Base-by-base conservation (phyloP, 2,329 filamentous ascomycete species). In the Phaeosphaeria sp. region DNA sequence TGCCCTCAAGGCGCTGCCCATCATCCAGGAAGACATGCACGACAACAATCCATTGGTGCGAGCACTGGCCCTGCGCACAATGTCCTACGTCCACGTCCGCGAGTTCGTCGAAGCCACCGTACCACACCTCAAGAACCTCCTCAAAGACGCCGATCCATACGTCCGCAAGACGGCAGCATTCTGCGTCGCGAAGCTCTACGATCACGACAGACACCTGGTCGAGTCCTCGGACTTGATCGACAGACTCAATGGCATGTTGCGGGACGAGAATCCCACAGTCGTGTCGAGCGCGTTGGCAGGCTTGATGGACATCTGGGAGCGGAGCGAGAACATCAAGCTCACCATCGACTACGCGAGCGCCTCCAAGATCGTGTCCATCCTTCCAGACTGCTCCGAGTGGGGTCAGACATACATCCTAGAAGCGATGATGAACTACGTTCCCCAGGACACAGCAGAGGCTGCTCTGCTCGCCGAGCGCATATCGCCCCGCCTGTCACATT, bases 361-460 rank as follows among this genome's bases (percentile, higher is more conserved):
- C 24, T 98, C 94, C 51, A 99, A 99, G 80, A 95, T 99, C 83
- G 93, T 98, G 36, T 93, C 95, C 44, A 98, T 99, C 60, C 79
- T 99, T 22, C 90, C 95, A 1, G 95, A 99, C 76, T 98, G 95
- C 80, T 98, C 95, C 18, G 95, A 99, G 84, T 99, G 95, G 95
- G 94, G 95, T 43, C 95, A 99, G 81, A 97, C 94, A 21, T 99
- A 99, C 77, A 98, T 99, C 55, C 85, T 99, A 8, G 95, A 99
- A 80, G 93, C 95, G 20, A 84, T 99, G 69, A 98, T 98, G 91
- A 95, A 94, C 21, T 99, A 98, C 74, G 91, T 98, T 15, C 95
- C 95, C 6, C 92, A 96, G 77, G 93, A 98, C 70, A 89, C 90
- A 0, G 86, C 88, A 39, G 95, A 99, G 79, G 94, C 95, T 4